These are phyloP conservation scores for Cladosporium velox DNA, from an alignment of 2,329 filamentous ascomycete species.

Conservation along the genomic window DNA sequence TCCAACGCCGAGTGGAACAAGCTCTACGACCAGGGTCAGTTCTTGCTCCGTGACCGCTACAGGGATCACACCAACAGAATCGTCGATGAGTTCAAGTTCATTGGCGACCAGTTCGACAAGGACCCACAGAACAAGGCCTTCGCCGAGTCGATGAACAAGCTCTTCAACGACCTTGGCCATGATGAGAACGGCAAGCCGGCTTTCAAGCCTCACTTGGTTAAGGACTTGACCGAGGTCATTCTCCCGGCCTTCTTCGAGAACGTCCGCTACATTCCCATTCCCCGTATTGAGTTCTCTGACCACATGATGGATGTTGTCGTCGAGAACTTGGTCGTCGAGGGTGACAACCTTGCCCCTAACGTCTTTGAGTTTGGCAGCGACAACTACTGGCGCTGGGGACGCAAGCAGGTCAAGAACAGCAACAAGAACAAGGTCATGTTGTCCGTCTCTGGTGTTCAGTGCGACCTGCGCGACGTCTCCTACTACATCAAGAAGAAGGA, in stretches of 20 bases:
- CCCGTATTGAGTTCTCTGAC: constrained; percentile 90
- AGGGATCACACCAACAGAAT: constrained; percentile 81
- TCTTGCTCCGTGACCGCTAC: constrained; percentile 87
- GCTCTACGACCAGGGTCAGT: constrained; percentile 82
- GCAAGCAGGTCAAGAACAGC: constrained; percentile 80
- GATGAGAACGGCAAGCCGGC: constrained; percentile 78
- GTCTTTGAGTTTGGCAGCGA: constrained; percentile 84
- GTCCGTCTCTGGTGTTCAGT: constrained; percentile 85
- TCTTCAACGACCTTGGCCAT: constrained; percentile 88
- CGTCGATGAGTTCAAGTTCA: constrained; percentile 85
- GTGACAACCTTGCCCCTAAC: constrained; percentile 95
- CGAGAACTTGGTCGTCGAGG: constrained; percentile 93
- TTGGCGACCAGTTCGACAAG: constrained; percentile 84
- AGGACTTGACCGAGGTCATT: constrained; percentile 85
- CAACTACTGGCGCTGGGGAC: constrained; percentile 93
- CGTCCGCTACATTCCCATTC: constrained; percentile 86
- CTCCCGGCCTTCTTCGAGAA: constrained; percentile 80
- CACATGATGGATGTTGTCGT: constrained; percentile 81
- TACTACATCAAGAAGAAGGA: constrained; percentile 96
- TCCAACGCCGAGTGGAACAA: constrained; percentile 80
- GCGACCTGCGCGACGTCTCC: constrained; percentile 83
- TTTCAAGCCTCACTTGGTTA: constrained; percentile 92
- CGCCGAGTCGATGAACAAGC: constrained; percentile 70
- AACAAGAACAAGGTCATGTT: constrained; percentile 83
- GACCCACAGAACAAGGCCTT: constrained; percentile 87